A percentile compares a stretch with the other conserved stretches of the same genome.
These are phyloP conservation scores for Globisporangium paroecandrum DNA, from an alignment of 352 stramenopile species.

Conservation along the genomic window DNA sequence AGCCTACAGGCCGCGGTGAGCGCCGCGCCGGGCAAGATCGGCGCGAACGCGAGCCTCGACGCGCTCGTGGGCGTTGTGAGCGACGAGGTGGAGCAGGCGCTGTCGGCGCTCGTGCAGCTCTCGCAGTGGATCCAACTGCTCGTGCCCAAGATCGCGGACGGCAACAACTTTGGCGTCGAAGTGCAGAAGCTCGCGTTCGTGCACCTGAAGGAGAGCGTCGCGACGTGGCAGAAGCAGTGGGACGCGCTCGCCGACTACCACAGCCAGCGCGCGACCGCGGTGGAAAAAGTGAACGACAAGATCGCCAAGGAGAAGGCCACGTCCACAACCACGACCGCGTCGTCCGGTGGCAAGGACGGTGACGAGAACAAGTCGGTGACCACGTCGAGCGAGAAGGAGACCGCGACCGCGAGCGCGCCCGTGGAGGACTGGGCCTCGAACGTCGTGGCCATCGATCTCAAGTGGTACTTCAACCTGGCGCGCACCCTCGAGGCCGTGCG, in stretches of 20 bases:
- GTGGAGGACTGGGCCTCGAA: constrained; percentile 60
- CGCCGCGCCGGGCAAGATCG: constrained; percentile 28
- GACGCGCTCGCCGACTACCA: constrained; percentile 72
- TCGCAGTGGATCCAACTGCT: constrained; percentile 74
- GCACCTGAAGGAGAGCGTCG: constrained; percentile 60
- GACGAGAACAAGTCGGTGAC: constrained; percentile 72
- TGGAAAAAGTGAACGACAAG: constrained; percentile 79
- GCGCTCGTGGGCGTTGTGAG: constrained; percentile 36
- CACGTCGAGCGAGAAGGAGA: constrained; percentile 56
- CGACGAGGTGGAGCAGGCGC: constrained; percentile 52
- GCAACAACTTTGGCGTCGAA: constrained; percentile 88
- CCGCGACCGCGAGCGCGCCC: constrained; percentile 23
- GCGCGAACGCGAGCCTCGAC: constrained; percentile 39
- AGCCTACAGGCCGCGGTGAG: constrained; percentile 34
- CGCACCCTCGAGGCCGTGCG: constrained; percentile 66
- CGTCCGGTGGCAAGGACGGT: constrained; percentile 60
- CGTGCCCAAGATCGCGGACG: constrained; percentile 72
- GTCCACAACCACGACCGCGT: constrained; percentile 54
- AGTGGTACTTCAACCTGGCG: constrained; percentile 82
- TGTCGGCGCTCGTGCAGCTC: constrained; percentile 48
- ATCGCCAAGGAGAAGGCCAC: constrained; percentile 49
- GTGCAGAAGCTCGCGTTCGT: constrained; percentile 76
- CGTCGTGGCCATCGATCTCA: constrained; percentile 74
- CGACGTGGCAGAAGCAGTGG: constrained; percentile 76
- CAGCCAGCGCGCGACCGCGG: constrained; percentile 48